These are phyloP conservation scores for Symbiodinium natans DNA, from an alignment of 73 alveolate species.

Conservation along the genomic window DNA sequence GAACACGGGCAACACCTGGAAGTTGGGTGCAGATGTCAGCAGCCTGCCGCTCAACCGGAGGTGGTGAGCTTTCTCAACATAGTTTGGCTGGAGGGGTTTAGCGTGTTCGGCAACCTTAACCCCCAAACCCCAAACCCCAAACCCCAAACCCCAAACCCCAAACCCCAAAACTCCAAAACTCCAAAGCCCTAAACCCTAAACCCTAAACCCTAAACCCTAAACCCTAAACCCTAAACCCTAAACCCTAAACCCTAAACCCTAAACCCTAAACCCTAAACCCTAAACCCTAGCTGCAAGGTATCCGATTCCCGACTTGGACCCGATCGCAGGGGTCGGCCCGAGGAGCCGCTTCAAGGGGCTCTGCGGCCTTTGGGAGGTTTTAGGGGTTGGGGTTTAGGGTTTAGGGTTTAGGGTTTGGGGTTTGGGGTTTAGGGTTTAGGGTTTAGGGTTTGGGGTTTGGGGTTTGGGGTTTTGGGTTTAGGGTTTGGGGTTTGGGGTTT, in stretches of 20 bases:
- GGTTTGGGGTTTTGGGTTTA: no score
- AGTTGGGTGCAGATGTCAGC: neutral
- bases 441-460: no score
- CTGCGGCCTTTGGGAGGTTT: no score
- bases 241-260: neutral
- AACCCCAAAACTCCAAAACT: neutral
- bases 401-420: no score
- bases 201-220: neutral
- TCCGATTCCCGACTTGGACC: no score
- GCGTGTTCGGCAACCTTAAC: neutral
- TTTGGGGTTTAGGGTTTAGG: no score
- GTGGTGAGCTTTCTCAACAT: neutral
- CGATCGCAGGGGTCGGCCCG: no score
- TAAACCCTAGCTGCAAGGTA: no score
- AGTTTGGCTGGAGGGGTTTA: neutral
- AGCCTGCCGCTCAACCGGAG: neutral
- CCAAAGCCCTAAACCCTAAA: neutral
- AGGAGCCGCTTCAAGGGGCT: no score
- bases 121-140: no score
- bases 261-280: neutral
- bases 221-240: neutral
- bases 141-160: neutral
- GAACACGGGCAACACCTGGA: conserved; percentile 78
- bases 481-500: no score
- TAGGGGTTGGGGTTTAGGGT: no score